A percentile compares a stretch with the other conserved stretches of the same genome.
These are phyloP conservation scores for Candolleomyces aberdarensis DNA, from an alignment of 768 basidiomycete species.

Conservation along the genomic window DNA sequence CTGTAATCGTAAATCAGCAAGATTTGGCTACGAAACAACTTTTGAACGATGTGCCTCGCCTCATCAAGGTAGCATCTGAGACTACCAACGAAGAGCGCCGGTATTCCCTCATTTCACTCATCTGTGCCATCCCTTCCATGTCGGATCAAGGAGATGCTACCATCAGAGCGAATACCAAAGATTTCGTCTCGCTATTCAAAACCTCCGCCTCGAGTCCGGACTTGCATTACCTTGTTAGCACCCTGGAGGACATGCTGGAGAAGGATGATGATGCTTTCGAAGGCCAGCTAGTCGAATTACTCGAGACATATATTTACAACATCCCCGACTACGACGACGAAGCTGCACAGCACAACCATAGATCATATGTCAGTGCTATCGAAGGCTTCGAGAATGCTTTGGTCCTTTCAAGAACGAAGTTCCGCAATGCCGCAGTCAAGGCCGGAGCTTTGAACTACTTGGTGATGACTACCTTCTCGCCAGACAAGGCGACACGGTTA, in stretches of 20 bases:
- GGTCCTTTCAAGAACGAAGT: not conserved
- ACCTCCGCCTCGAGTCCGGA: no score
- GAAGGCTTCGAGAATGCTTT: not conserved
- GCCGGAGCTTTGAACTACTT: not conserved
- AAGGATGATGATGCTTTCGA: not conserved
- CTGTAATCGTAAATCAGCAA: no score
- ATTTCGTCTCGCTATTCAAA: no score
- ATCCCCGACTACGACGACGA: constrained; percentile 2
- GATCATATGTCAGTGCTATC: not conserved
- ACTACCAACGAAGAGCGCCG: no score
- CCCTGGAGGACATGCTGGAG: not conserved
- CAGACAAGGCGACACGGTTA: not conserved
- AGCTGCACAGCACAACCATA: not conserved
- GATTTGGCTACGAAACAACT: no score
- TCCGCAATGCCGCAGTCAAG: not conserved
- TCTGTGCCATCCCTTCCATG: no score
- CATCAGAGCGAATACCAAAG: no score
- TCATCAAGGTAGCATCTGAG: no score
- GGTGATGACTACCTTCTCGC: not conserved
- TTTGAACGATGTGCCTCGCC: no score
- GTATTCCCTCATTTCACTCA: no score
- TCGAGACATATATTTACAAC: not conserved
- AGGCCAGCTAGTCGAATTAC: not conserved
- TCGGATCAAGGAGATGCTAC: no score
- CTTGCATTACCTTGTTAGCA: no score